Percentiles rank a stretch among this genome's conserved stretches.
Evolutionary conservation across 192 early-diverging fungal species (phyloP).

Genomic region (Entophlyctis helioformis): DNA sequence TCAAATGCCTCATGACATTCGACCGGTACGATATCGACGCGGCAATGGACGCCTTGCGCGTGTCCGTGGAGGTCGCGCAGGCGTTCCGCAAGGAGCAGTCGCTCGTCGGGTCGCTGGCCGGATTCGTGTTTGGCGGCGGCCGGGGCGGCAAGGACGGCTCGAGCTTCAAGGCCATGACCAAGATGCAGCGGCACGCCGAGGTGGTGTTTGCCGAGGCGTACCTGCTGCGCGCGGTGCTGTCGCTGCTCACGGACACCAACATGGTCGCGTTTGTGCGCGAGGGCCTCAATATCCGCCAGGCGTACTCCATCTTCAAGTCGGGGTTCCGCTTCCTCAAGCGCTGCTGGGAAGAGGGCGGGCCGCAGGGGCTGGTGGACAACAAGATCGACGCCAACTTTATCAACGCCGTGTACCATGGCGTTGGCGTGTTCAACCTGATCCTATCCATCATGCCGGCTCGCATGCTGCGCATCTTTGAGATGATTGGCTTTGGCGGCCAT

Average conservation of each 20-base stretch:
- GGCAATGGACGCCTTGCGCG: conserved; percentile 50
- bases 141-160: conserved; percentile 28
- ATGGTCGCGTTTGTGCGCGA: conserved; percentile 64
- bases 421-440: conserved; percentile 68
- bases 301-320: conserved; percentile 51
- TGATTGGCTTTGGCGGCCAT: conserved; percentile 74
- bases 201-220: conserved; percentile 69
- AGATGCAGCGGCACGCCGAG: conserved; percentile 61
- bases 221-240: conserved; percentile 61
- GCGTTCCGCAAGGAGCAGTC: conserved; percentile 44
- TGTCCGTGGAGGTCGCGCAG: conserved; percentile 46
- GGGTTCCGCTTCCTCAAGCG: conserved; percentile 19
- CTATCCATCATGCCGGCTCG: conserved; percentile 63
- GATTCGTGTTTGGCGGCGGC: conserved; percentile 34
- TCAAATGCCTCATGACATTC: conserved; percentile 70
- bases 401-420: conserved; percentile 64
- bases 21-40: conserved; percentile 50
- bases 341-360: conserved; percentile 23
- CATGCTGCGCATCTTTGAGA: conserved; percentile 63
- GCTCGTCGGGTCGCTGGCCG: conserved; percentile 16
- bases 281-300: conserved; percentile 58
- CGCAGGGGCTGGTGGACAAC: conserved; percentile 22
- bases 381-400: conserved; percentile 70
- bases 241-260: conserved; percentile 62
- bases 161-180: conserved; percentile 37